Conservation (phyloP, 164 flowering plant species). For the Stephania yunnanensis region DNA sequence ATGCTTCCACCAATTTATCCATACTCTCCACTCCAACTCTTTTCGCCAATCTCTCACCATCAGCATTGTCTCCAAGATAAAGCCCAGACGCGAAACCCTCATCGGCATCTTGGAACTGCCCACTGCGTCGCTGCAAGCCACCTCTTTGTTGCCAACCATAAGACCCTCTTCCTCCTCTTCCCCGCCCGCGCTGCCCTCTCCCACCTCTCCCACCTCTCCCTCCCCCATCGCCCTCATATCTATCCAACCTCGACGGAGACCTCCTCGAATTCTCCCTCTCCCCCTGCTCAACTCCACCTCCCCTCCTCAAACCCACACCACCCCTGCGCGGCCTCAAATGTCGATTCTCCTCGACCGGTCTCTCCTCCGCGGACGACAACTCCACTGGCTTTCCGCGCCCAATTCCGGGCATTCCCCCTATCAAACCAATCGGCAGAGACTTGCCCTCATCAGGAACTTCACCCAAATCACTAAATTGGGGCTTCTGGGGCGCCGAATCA, state of each 20-base stretch:
- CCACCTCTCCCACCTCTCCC: constrained; percentile 29
- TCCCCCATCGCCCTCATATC: constrained; percentile 33
- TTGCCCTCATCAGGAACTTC: background rate
- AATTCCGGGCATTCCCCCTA: constrained; percentile 25
- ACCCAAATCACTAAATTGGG: constrained; percentile 5
- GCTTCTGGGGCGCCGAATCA: background rate
- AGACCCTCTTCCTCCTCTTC: constrained; percentile 15
- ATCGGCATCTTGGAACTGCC: constrained; percentile 15
- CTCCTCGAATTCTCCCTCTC: constrained; percentile 4
- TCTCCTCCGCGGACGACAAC: constrained; percentile 12
- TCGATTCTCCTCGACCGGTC: constrained; percentile 44
- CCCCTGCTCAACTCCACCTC: constrained; percentile 6
- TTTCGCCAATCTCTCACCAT: constrained; percentile 53
- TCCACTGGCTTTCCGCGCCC: constrained; percentile 56
- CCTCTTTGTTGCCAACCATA: constrained; percentile 21
- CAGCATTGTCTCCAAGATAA: constrained; percentile 44
- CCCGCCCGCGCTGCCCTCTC: constrained; percentile 20
- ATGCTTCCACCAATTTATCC: constrained; percentile 44
- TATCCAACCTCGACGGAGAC: constrained; percentile 23
- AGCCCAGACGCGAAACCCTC: constrained; percentile 23
- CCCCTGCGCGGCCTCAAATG: constrained; percentile 29
- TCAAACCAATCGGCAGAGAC: constrained; percentile 20
- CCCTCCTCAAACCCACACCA: constrained; percentile 1
- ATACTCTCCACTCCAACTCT: constrained; percentile 47
- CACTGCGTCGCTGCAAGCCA: constrained; percentile 3